Base-by-base conservation (phyloP, 2,329 filamentous ascomycete species). In the Alternaria gansuensis region DNA sequence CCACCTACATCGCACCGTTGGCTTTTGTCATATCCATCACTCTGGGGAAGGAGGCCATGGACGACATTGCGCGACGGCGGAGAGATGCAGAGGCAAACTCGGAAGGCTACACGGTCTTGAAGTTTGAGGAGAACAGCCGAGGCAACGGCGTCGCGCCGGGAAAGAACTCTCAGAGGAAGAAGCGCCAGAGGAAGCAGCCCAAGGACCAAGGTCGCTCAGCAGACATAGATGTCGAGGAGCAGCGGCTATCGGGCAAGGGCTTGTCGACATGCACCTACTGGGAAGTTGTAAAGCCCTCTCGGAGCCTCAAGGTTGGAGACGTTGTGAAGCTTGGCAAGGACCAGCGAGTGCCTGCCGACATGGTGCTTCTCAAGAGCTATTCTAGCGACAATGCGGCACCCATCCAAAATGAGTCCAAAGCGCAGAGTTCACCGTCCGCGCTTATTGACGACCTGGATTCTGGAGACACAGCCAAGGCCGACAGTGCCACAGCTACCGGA, bases 31-130 rank as follows among this genome's bases (percentile, higher is more conserved):
- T 99, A 40, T 83, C 88, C 40, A 95, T 99, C 65, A 97, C 95
- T 0, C 85, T 99, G 71, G 93, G 93, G 17, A 99, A 99, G 77
- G 96, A 99, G 78, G 96, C 95, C 0, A 88, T 91, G 70, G 95
- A 99, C 75, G 96, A 99, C 76, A 91, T 99, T 69, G 90, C 88
- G 53, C 83, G 95, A 66, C 85, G 96, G 60, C 85, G 90, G 65
- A 87, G 96, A 73, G 95, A 99, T 77, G 90, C 90, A 14, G 95
- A 99, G 77, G 94, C 95, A 3, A 99, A 99, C 75, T 90, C 94
- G 2, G 95, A 99, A 75, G 87, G 88, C 55, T 98, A 96, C 72
- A 90, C 86, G 0, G 88, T 96, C 2, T 74, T 98, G 51, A 83
- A 84, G 17, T 93, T 97, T 70, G 85, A 87, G 44, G 85, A 89